A percentile compares a stretch with the other conserved stretches of the same genome.
phyloP scores from a whole-genome alignment of 139 green algal species.

The Micractinium conductrix region DNA sequence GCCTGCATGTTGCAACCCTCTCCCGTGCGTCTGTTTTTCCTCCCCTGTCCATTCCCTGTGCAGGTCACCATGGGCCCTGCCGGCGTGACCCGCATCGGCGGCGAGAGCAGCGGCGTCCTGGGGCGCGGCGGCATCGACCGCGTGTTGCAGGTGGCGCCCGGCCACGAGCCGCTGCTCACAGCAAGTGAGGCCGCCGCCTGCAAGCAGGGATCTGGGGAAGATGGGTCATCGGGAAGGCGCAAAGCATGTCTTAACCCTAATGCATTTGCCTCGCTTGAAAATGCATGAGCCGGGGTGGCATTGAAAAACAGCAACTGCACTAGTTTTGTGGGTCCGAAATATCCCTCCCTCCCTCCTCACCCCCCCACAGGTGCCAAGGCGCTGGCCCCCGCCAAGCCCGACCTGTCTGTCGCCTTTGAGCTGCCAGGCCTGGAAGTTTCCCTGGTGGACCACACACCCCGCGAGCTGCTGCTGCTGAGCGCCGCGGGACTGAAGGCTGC shows the following conservation, averaged over 20 bases:
- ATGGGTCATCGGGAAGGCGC: too few species aligned
- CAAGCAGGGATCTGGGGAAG: too few species aligned
- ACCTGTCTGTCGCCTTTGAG: conserved; percentile 37
- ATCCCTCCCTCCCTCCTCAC: not conserved
- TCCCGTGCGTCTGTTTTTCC: not conserved
- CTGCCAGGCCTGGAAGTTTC: conserved; percentile 68
- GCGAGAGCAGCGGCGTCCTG: conserved; percentile 47
- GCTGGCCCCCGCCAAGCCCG: not conserved
- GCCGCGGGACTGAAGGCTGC: conserved; percentile 6
- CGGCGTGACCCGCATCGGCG: conserved; percentile 55
- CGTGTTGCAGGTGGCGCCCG: conserved; percentile 58
- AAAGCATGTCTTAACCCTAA: too few species aligned
- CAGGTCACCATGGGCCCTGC: conserved; percentile 43
- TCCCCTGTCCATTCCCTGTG: not conserved
- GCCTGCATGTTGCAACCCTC: not conserved
- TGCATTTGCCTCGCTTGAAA: too few species aligned
- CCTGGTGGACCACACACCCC: conserved; percentile 75
- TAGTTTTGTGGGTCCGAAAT: too few species aligned
- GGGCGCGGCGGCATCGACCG: conserved; percentile 59
- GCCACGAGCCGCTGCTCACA: conserved; percentile 29
- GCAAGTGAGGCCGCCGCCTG: too few species aligned
- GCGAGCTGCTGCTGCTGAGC: conserved; percentile 78
- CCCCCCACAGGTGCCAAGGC: not conserved
- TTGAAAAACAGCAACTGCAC: too few species aligned
- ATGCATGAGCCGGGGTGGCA: too few species aligned